These are phyloP conservation scores for Eragrostis tef DNA, from an alignment of 202 grass and related monocot genomes.

Conservation along the genomic window DNA sequence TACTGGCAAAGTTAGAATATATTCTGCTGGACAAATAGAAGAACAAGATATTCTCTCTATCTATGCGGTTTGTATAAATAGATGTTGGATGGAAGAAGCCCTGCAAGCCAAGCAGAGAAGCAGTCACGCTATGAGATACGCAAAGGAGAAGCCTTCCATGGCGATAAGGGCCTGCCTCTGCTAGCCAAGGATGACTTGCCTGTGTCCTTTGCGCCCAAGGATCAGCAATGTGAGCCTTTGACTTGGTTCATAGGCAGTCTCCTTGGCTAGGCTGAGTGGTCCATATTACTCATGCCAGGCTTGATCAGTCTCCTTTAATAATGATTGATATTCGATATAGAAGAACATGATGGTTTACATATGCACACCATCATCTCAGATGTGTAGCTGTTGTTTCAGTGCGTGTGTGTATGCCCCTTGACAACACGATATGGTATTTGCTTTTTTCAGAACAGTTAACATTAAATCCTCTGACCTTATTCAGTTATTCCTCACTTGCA, in stretches of 20 bases:
- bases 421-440: too few relatives aligned
- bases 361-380: neutral
- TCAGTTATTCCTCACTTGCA: neutral
- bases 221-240: conserved; percentile 3
- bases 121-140: neutral
- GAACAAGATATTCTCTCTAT: neutral
- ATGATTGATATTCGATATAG: neutral
- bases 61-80: conserved; percentile 24
- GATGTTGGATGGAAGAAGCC: conserved; percentile 30
- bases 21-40: conserved; percentile 19
- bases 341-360: neutral
- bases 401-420: too few relatives aligned
- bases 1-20: conserved; percentile 40
- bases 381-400: neutral
- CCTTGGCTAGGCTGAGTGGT: conserved; percentile 61
- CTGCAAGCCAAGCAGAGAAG: neutral
- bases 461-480: neutral
- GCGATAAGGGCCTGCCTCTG: conserved; percentile 35
- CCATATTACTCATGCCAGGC: conserved; percentile 51
- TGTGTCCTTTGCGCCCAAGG: conserved; percentile 8
- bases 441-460: neutral
- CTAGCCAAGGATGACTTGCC: conserved; percentile 59
- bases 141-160: conserved; percentile 32
- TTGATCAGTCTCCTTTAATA: conserved; percentile 2
- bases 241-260: conserved; percentile 56